Percentiles rank a stretch among this genome's conserved stretches.
Evolutionary conservation across 1,139 yeast genomes (phyloP).

Genomic region (Wickerhamiella pararugosa): DNA sequence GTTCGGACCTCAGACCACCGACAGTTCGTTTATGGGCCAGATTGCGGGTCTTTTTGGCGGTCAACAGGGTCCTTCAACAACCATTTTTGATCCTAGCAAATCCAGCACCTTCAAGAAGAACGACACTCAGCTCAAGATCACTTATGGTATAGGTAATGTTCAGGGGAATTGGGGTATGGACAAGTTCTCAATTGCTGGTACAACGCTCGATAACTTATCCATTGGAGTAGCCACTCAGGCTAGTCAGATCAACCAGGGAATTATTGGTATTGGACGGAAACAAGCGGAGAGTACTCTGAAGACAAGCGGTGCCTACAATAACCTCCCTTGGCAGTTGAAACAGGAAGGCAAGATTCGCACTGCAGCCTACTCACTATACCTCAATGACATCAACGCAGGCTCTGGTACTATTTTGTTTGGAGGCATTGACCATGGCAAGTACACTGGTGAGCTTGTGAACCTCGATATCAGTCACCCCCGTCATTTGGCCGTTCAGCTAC

Average conservation of each 20-base stretch:
- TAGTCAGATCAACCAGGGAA: conserved; percentile 32
- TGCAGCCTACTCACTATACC: conserved; percentile 40
- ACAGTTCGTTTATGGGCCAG: conserved; percentile 13
- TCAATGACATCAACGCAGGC: conserved; percentile 29
- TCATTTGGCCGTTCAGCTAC: conserved; percentile 35
- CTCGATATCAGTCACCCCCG: conserved; percentile 25
- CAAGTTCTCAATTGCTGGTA: conserved; percentile 29
- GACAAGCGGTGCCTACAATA: conserved; percentile 15
- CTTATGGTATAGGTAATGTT: conserved; percentile 50
- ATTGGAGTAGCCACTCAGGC: conserved; percentile 36
- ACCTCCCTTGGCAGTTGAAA: conserved; percentile 16
- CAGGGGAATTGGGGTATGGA: conserved; percentile 45
- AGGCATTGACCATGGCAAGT: conserved; percentile 42
- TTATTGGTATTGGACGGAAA: conserved; percentile 42
- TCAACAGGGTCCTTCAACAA: conserved; percentile 8
- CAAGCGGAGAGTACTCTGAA: conserved; percentile 22
- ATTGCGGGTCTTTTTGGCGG: conserved; percentile 7
- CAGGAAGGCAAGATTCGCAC: conserved; percentile 17
- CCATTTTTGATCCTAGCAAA: conserved; percentile 30
- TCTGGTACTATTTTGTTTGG: conserved; percentile 42
- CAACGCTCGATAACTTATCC: conserved; percentile 29
- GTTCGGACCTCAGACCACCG: conserved; percentile 16
- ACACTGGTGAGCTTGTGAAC: conserved; percentile 30
- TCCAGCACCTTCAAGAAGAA: conserved; percentile 36
- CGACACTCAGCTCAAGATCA: conserved; percentile 32